Base-by-base conservation (phyloP, 805 yeast species). In the Ogataea pilisensis region DNA sequence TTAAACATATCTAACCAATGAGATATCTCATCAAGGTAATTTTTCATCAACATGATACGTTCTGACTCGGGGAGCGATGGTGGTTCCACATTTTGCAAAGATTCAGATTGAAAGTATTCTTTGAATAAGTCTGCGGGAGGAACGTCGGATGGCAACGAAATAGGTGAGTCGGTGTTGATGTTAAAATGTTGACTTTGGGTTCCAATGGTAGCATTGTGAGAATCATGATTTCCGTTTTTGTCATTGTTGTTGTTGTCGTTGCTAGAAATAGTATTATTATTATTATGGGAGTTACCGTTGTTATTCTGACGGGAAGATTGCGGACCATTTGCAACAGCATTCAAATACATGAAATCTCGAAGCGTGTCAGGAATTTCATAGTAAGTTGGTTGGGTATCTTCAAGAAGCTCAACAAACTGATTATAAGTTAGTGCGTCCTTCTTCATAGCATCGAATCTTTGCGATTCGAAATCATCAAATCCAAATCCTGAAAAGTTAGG, bases 281-380 rank as follows among this genome's bases (percentile, higher is more conserved):
- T 29, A 22, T 4, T 35, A 18, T 16, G 3, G 13, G 4, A 3
- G 25, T 35, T 26, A 19, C 21, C 21, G 16, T 30, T 36, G 26
- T 17, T 18, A 9, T 27, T 16, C 5, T 9, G 19, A 24, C 12
- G 27, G 27, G n/a, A 16, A 29, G 30, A 16, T 22, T 25, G 22
- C 20, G 28, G 16, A 31, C 36, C 31, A 16, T 29, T 14, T 8
- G 41, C 36, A 11, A 31, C 41, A 4, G 68, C 69, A 40, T 64
- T 65, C n/a, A 66, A 57, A 50, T 63, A 65, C 70, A 66, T 66
- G 41, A 59, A 66, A 40, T 65, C 70, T 45, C 71, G 54, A 32
- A 66, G 49, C 2, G 68, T 63, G 31, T 53, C 51, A 31, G 60
- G 63, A 3, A 64, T 38, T 22, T 42, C 45, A 27, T 30, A 35